A percentile compares a stretch with the other conserved stretches of the same genome.
These are phyloP conservation scores for Cercospora canescens DNA, from an alignment of 2,329 filamentous ascomycete species.

Conservation along the genomic window DNA sequence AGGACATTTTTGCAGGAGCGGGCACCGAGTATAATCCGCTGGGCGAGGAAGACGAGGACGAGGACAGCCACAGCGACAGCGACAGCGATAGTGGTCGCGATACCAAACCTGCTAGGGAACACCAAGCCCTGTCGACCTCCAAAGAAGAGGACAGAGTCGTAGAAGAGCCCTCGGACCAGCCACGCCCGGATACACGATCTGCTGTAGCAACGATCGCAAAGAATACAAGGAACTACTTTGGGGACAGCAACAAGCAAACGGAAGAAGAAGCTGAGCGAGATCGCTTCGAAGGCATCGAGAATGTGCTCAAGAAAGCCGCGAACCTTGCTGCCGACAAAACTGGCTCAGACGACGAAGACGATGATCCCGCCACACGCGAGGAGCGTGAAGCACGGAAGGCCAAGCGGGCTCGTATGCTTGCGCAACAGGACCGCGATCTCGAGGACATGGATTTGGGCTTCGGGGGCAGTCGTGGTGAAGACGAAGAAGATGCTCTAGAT, in stretches of 20 bases:
- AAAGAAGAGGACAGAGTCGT: slow-evolving; percentile 3
- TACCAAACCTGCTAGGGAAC: slow-evolving; percentile 8
- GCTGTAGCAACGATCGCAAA: slow-evolving; percentile 1
- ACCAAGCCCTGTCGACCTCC: background rate
- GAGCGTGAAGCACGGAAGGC: slow-evolving; percentile 67
- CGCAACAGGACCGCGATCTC: slow-evolving; percentile 71
- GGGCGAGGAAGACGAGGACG: slow-evolving; percentile 52
- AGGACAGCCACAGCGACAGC: slow-evolving; percentile 42
- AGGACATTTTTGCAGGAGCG: slow-evolving; percentile 63
- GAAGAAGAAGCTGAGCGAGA: slow-evolving; percentile 21
- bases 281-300: slow-evolving; percentile 34
- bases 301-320: slow-evolving; percentile 69
- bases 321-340: slow-evolving; percentile 49
- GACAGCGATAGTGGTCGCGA: too few relatives aligned
- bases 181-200: background rate
- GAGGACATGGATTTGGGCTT: slow-evolving; percentile 95
- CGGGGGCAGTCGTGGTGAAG: slow-evolving; percentile 80
- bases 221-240: slow-evolving; percentile 40
- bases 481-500: slow-evolving; percentile 69
- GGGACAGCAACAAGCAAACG: slow-evolving; percentile 23
- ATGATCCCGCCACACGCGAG: slow-evolving; percentile 45
- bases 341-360: slow-evolving; percentile 46
- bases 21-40: slow-evolving; percentile 63
- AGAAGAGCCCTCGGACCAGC: background rate
- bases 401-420: slow-evolving; percentile 65